A percentile compares a stretch with the other conserved stretches of the same genome.
Evolutionary conservation across 768 basidiomycete genomes (phyloP).

Genomic region (Mycena belliarum): DNA sequence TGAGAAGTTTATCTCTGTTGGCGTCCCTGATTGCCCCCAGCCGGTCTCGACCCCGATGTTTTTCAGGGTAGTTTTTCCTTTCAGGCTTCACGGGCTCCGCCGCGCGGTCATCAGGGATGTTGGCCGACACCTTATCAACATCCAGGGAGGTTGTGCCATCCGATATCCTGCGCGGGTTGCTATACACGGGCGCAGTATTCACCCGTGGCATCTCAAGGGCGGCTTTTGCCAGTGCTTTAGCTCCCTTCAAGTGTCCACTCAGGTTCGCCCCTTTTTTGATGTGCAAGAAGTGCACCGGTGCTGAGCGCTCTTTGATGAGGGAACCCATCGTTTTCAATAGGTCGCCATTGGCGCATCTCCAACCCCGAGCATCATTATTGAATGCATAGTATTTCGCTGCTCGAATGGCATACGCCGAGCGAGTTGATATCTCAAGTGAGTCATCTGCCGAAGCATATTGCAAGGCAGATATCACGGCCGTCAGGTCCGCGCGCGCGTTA

Average conservation of each 20-base stretch:
- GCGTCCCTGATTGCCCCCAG: neutral
- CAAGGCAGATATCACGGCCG: neutral
- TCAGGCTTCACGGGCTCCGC: neutral
- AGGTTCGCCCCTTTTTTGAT: neutral
- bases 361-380: neutral
- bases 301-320: neutral
- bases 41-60: neutral
- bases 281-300: constrained; percentile 1
- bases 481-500: neutral
- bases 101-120: neutral
- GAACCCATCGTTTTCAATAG: neutral
- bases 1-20: constrained; percentile 1
- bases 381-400: neutral
- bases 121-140: neutral
- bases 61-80: neutral
- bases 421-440: neutral
- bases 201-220: neutral
- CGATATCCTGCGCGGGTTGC: neutral
- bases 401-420: constrained; percentile 3
- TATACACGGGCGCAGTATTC: neutral
- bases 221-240: neutral
- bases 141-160: neutral
- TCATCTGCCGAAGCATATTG: neutral
- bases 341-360: constrained; percentile 7
- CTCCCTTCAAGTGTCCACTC: neutral